Base-by-base conservation (phyloP, 2,329 filamentous ascomycete genomes). In the Dothideomycetidae sp. region DNA sequence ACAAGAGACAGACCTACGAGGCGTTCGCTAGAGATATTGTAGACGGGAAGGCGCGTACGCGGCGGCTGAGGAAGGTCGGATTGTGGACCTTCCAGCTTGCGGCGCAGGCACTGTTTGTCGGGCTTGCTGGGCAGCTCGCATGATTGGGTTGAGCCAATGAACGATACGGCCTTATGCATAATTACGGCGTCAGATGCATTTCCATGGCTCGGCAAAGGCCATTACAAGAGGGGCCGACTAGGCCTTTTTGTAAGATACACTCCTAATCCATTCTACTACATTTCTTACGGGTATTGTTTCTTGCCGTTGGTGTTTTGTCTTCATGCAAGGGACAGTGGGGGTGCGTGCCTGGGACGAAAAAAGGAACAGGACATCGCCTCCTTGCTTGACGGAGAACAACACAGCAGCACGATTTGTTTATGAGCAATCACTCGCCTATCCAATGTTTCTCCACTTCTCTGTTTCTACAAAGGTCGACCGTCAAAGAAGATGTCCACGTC, bases 81-180 rank as follows among this genome's bases (percentile, higher is more conserved):
- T 78, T 96, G 51, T 98, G 90, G 90, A 93, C 85, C 3, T 68
- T 96, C 39, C 86, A 88, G 49, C 65, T 98, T 40, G 83, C 88
- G 5, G 81, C 88, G 5, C 90, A 98, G 55, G 90, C 88, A 3
- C 70, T 98, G 23, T 90, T 96, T 54, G 80, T 96, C 63, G 90
- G 90, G 7, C 81, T 96, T 68, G 88, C 86, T 3, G 88, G 88
- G 11, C 90, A 85, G 48, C 66, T 75, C 44, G 70, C 70, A 39
- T 74, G 52, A 59, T 15, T 21, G 34, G 21, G 32, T 13, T 18
- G n/a, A n/a, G n/a, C n/a, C n/a, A n/a, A n/a, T n/a, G n/a, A n/a
- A n/a, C n/a, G n/a, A n/a, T n/a, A n/a, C n/a, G n/a, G n/a, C n/a
- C n/a, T n/a, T n/a, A n/a, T n/a, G 21, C 21, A 26, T 26, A 7